Percentiles rank a stretch among this genome's conserved stretches.
phyloP scores from a whole-genome alignment of 2,329 filamentous ascomycete genomes.

The Ophiostoma angusticollis region DNA sequence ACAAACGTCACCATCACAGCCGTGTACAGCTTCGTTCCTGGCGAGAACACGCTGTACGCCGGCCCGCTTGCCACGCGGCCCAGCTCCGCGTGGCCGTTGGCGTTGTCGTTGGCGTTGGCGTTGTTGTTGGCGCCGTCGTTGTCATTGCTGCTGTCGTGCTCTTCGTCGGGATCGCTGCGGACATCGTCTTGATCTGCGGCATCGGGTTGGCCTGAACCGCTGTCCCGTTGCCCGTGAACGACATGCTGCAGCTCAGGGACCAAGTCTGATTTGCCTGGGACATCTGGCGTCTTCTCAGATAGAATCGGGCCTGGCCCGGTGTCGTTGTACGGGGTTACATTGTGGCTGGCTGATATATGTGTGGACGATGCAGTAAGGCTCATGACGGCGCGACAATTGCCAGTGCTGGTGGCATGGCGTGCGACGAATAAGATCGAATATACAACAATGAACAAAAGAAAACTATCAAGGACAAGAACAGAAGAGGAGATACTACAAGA shows the following conservation, averaged over 20 bases:
- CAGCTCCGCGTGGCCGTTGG: conserved; percentile 21
- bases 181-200: not conserved
- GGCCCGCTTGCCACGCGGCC: conserved; percentile 26
- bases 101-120: not conserved
- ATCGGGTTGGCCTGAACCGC: conserved; percentile 1
- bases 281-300: too few species aligned
- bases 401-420: too few species aligned
- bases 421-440: too few species aligned
- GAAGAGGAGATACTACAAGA: too few species aligned
- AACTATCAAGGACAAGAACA: too few species aligned
- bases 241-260: too few species aligned
- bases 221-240: too few species aligned
- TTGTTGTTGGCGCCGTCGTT: not conserved
- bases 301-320: not conserved
- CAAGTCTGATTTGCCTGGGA: too few species aligned
- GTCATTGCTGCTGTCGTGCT: not conserved
- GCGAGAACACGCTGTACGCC: conserved; percentile 28
- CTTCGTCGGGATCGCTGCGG: conserved; percentile 2
- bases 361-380: not conserved
- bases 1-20: conserved; percentile 38
- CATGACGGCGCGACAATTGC: conserved; percentile 10
- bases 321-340: not conserved
- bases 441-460: not conserved
- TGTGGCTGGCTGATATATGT: not conserved
- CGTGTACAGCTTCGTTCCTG: conserved; percentile 36